A percentile compares a stretch with the other conserved stretches of the same genome.
These are phyloP conservation scores for Euphorbia peplus DNA, from an alignment of 345 rosid species.

Conservation along the genomic window DNA sequence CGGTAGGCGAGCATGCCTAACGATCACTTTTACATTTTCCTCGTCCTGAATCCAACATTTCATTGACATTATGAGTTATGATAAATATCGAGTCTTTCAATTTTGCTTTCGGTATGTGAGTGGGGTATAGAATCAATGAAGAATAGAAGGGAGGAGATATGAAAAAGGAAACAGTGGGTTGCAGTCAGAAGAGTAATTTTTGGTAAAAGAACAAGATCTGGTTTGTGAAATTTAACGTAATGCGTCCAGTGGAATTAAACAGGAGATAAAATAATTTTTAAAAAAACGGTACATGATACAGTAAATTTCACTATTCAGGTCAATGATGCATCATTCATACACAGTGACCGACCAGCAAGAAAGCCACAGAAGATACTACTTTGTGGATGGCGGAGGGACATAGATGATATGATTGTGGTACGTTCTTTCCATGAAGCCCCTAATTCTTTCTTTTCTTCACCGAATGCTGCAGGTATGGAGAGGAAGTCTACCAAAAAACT, in stretches of 20 bases:
- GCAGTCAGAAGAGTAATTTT: slow-evolving; percentile 8
- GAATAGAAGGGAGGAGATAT: background rate
- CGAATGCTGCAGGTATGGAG: slow-evolving; percentile 68
- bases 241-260: slow-evolving; percentile 30
- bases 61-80: background rate
- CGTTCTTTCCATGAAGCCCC: slow-evolving; percentile 58
- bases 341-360: slow-evolving; percentile 52
- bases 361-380: slow-evolving; percentile 82
- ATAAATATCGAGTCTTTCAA: background rate
- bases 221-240: slow-evolving; percentile 26
- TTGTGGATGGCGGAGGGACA: slow-evolving; percentile 87
- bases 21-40: background rate
- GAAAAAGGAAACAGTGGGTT: slow-evolving; percentile 8
- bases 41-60: background rate
- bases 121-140: background rate
- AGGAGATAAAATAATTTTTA: slow-evolving; percentile 24
- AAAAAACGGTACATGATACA: slow-evolving; percentile 37
- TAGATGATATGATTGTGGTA: slow-evolving; percentile 90
- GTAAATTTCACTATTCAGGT: slow-evolving; percentile 68
- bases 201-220: slow-evolving; percentile 11
- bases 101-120: background rate
- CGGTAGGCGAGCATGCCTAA: background rate
- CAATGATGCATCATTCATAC: slow-evolving; percentile 56
- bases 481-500: slow-evolving; percentile 60
- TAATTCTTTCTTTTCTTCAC: slow-evolving; percentile 47